A percentile compares a stretch with the other conserved stretches of the same genome.
These are phyloP conservation scores for Aurantiochytrium sp. DNA, from an alignment of 108 stramenopile genomes.

Conservation along the genomic window DNA sequence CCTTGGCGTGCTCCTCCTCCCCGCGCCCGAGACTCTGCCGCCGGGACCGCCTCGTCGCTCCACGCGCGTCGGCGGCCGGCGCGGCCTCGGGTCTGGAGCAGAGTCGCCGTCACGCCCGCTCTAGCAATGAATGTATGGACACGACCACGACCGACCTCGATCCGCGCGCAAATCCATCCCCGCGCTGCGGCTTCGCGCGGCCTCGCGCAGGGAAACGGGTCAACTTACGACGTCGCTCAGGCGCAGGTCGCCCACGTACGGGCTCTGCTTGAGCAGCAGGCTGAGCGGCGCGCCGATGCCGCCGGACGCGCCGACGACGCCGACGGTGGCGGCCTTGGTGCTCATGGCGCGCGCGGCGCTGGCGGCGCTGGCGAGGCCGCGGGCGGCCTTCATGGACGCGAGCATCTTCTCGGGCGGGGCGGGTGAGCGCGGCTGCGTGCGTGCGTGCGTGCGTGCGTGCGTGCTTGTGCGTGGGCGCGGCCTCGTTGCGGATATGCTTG, in stretches of 20 bases:
- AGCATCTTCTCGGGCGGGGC: background rate
- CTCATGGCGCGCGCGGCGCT: background rate
- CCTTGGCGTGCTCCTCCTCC: too few relatives aligned
- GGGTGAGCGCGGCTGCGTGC: background rate
- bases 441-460: background rate
- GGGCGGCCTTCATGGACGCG: background rate
- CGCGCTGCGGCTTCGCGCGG: too few relatives aligned
- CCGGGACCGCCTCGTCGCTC: too few relatives aligned
- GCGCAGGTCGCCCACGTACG: constrained; percentile 68
- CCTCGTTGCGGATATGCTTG: background rate
- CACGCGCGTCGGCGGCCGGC: too few relatives aligned
- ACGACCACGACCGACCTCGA: too few relatives aligned
- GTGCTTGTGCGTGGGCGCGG: background rate
- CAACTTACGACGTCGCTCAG: constrained; percentile 60
- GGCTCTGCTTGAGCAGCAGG: constrained; percentile 85
- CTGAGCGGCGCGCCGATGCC: constrained; percentile 98
- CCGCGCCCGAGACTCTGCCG: too few relatives aligned
- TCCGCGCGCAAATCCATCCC: too few relatives aligned
- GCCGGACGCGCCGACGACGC: constrained; percentile 88
- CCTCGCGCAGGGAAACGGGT: background rate
- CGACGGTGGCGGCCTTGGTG: constrained; percentile 50
- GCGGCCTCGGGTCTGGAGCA: too few relatives aligned
- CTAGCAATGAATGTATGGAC: too few relatives aligned
- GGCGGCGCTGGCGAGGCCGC: background rate
- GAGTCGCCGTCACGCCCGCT: too few relatives aligned